Evolutionary conservation across 1,284 basidiomycete species (phyloP), one percentile per base, ranked within the genome.

Genomic region (Lentinula novae-zelandiae): DNA sequence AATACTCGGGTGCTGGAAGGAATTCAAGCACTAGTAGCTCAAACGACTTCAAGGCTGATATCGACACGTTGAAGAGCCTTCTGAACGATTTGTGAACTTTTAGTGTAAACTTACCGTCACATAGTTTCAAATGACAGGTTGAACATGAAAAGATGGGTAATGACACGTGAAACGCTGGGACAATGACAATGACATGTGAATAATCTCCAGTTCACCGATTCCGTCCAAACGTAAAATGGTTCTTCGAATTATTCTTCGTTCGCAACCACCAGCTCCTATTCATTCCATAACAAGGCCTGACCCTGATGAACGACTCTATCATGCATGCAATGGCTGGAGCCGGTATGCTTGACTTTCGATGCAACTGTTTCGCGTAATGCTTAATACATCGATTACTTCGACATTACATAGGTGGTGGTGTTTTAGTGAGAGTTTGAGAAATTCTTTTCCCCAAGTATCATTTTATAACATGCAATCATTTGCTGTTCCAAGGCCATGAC

Each of bases 251-350:
- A 8, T 52, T 57, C 51, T 58, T n/a, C 34, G 9, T 40, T 48
- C n/a, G 10, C 31, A 64, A 62, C 57, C 34, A 33, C 17, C 44
- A 39, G 38, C 31, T 40, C 17, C 17, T 17, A 17, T 40, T 50
- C 27, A 27, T 27, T 27, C 3, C 27, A 3, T 13, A n/a, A 20
- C 42, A 15, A n/a, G 27, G 12, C 5, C 60, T 33, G 27, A 51
- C 10, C 15, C 80, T 72, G 69, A 80, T 87, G 77, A 85, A 81
- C 73, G 95, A 98, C 74, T 95, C 93, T 57, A 80, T 88, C 38
- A 92, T 98, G 53, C 95, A 98, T 71, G 87, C 96, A 36, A 73
- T 92, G 39, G 93, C 96, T 22, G 96, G 96, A 50, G 93, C 95
- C 34, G 84, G 89, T 4, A 96, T 95, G 60, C 69, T 82, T 93